Evolutionary conservation across 495 filamentous ascomycete species (phyloP).

Genomic region (Xylaria bambusicola): DNA sequence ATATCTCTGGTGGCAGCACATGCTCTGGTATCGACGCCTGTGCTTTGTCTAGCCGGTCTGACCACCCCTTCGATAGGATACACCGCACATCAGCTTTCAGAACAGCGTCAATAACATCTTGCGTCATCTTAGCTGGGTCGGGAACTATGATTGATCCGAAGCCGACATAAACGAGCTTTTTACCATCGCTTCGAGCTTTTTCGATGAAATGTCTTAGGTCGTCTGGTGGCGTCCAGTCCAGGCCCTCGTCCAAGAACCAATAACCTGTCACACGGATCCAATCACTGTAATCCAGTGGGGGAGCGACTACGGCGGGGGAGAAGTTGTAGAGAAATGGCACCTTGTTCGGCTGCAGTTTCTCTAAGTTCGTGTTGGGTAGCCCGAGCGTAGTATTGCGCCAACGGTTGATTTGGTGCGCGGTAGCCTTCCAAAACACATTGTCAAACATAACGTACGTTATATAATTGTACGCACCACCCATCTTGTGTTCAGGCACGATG

Average conservation of each 20-base stretch:
- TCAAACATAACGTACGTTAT: slow-evolving; percentile 97
- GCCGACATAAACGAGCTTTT: slow-evolving; percentile 95
- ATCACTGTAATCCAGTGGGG: slow-evolving; percentile 93
- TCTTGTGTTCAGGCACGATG: slow-evolving; percentile 88
- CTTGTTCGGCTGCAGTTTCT: slow-evolving; percentile 94
- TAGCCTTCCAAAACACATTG: slow-evolving; percentile 94
- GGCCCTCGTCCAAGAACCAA: slow-evolving; percentile 90
- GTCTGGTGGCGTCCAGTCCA: slow-evolving; percentile 70
- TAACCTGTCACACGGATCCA: slow-evolving; percentile 98
- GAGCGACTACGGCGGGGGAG: slow-evolving; percentile 85
- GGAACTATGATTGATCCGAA: slow-evolving; percentile 97
- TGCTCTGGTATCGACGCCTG: slow-evolving; percentile 61
- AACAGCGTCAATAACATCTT: slow-evolving; percentile 87
- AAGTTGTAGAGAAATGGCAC: slow-evolving; percentile 98
- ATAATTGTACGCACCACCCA: slow-evolving; percentile 94
- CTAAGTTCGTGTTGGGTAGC: slow-evolving; percentile 76
- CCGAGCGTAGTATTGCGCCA: slow-evolving; percentile 83
- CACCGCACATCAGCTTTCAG: slow-evolving; percentile 91
- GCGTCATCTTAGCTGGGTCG: slow-evolving; percentile 83
- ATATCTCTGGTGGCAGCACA: slow-evolving; percentile 75
- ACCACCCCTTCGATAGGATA: slow-evolving; percentile 98
- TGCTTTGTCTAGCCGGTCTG: slow-evolving; percentile 65
- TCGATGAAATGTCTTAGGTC: slow-evolving; percentile 80
- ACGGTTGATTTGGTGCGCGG: slow-evolving; percentile 85
- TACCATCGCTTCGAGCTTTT: slow-evolving; percentile 73